Conservation (phyloP, 1,139 yeast species). For the Pichia sp. region DNA sequence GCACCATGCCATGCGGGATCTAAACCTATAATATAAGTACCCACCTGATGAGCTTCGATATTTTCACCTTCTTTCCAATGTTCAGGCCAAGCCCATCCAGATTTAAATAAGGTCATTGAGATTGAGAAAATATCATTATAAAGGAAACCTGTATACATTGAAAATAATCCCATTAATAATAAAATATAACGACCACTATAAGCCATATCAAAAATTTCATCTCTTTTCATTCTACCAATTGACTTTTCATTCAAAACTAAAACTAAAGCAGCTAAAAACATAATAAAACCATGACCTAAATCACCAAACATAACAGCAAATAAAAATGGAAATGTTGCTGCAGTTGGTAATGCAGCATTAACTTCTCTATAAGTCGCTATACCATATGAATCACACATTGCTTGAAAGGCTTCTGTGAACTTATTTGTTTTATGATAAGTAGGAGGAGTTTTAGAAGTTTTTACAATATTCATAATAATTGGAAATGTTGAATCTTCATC, state of each 20-base stretch:
- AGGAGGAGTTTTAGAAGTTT: conserved; percentile 68
- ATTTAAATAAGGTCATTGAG: conserved; percentile 63
- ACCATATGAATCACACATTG: conserved; percentile 77
- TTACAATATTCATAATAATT: conserved; percentile 58
- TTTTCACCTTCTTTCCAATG: conserved; percentile 52
- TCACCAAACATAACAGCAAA: conserved; percentile 89
- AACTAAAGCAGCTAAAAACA: conserved; percentile 51
- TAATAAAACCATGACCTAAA: conserved; percentile 70
- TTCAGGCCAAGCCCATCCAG: conserved; percentile 76
- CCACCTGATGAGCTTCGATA: conserved; percentile 47
- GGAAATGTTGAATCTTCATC: conserved; percentile 38
- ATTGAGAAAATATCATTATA: conserved; percentile 74
- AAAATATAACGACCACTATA: conserved; percentile 68
- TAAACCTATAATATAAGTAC: conserved; percentile 61
- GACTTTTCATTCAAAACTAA: conserved; percentile 58
- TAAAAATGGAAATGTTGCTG: conserved; percentile 79
- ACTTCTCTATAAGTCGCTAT: conserved; percentile 72
- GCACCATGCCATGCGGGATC: conserved; percentile 83
- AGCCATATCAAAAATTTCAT: conserved; percentile 81
- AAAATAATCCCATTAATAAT: conserved; percentile 68
- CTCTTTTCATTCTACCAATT: conserved; percentile 56
- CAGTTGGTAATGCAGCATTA: conserved; percentile 74
- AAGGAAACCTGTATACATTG: conserved; percentile 72
- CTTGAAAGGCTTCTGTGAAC: conserved; percentile 70
- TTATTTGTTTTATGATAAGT: conserved; percentile 73